phyloP scores from a whole-genome alignment of 2,329 filamentous ascomycete genomes.

The Scopulariopsis brevicaulis region DNA sequence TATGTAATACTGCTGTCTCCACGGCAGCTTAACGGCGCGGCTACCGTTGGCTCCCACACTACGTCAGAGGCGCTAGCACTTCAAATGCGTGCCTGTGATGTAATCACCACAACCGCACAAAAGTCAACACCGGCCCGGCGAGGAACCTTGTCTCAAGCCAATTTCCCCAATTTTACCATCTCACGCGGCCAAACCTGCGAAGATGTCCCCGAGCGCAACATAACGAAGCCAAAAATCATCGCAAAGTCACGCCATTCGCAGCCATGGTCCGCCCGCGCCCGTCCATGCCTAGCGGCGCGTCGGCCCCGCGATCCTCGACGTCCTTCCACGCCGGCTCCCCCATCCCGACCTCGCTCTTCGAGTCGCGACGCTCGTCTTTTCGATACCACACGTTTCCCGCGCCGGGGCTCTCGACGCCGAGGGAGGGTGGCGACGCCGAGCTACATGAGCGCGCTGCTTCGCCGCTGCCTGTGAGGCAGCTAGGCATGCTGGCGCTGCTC shows the following conservation, averaged over 20 bases:
- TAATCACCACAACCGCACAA: background rate
- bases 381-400: slow-evolving; percentile 7
- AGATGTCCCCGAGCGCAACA: too few relatives aligned
- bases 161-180: background rate
- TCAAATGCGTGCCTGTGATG: background rate
- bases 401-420: slow-evolving; percentile 3
- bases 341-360: slow-evolving; percentile 21
- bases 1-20: too few relatives aligned
- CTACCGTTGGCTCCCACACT: background rate
- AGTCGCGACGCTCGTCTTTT: slow-evolving; percentile 2
- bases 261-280: slow-evolving; percentile 2
- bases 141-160: background rate
- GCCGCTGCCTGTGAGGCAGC: slow-evolving; percentile 72
- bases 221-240: too few relatives aligned
- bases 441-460: slow-evolving; percentile 16
- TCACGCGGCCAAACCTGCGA: too few relatives aligned
- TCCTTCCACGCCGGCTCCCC: slow-evolving; percentile 42
- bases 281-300: background rate
- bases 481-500: slow-evolving; percentile 75
- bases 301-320: slow-evolving; percentile 21
- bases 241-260: too few relatives aligned
- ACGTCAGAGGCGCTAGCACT: background rate
- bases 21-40: too few relatives aligned
- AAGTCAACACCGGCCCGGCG: too few relatives aligned
- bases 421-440: background rate